A percentile compares a stretch with the other conserved stretches of the same genome.
These are phyloP conservation scores for Danielozyma ontarioensis DNA, from an alignment of 805 yeast species.

Conservation along the genomic window DNA sequence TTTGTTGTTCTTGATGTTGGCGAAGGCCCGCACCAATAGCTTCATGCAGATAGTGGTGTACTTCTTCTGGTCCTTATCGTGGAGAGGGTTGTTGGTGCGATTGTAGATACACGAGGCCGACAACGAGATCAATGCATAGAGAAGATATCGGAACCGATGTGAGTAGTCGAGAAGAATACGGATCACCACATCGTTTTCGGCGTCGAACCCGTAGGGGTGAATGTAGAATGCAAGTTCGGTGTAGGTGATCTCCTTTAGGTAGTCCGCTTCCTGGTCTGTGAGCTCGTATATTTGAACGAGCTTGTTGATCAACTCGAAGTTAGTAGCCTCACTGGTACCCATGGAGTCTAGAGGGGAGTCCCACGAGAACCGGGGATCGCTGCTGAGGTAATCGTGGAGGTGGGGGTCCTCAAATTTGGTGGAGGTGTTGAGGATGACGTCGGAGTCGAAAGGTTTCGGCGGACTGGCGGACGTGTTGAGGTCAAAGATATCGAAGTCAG, in stretches of 20 bases:
- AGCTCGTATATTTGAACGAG: background rate
- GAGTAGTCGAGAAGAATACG: constrained; percentile 17
- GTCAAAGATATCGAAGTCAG: constrained; percentile 11
- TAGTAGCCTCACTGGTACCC: background rate
- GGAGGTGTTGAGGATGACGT: constrained; percentile 11
- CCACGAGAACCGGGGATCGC: background rate
- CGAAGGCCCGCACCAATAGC: constrained; percentile 15
- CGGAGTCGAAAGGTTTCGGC: constrained; percentile 12
- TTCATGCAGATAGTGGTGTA: constrained; percentile 17
- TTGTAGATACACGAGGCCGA: constrained; percentile 21
- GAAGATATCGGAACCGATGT: constrained; percentile 15
- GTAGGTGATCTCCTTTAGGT: background rate
- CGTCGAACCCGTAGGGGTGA: background rate
- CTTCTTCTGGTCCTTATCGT: constrained; percentile 13
- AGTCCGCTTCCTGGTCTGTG: background rate
- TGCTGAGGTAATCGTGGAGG: background rate
- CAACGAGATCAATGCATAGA: constrained; percentile 19
- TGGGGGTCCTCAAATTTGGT: background rate
- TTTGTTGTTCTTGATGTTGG: constrained; percentile 6
- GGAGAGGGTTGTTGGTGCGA: constrained; percentile 14
- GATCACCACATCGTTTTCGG: constrained; percentile 2
- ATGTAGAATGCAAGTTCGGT: background rate
- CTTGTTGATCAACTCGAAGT: background rate
- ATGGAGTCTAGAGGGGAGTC: background rate
- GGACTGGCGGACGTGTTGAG: constrained; percentile 2